Percentiles rank a stretch among this genome's conserved stretches.
phyloP scores from a whole-genome alignment of 2,329 filamentous ascomycete genomes.

The Diplocarpon rosae region DNA sequence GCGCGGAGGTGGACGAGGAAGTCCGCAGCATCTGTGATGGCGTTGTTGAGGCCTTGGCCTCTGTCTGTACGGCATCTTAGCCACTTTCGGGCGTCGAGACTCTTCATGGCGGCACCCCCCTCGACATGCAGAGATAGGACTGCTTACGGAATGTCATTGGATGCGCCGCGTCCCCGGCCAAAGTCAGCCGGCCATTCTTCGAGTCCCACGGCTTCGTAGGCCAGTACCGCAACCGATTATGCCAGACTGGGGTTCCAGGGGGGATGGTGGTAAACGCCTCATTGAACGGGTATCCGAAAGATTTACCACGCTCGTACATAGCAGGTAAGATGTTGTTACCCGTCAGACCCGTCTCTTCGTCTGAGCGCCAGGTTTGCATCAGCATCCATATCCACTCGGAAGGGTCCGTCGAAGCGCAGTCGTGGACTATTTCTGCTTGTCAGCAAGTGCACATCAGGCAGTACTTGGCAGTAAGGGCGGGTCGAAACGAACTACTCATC shows the following conservation, averaged over 20 bases:
- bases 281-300: slow-evolving; percentile 12
- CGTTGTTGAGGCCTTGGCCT: slow-evolving; percentile 38
- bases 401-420: slow-evolving; percentile 24
- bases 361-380: slow-evolving; percentile 17
- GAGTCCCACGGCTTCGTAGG: slow-evolving; percentile 33
- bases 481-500: slow-evolving; percentile 15
- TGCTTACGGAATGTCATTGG: slow-evolving; percentile 38
- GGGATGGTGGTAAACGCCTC: slow-evolving; percentile 26
- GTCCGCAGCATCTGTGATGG: slow-evolving; percentile 31
- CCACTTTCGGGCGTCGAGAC: background rate
- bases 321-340: slow-evolving; percentile 7
- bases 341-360: slow-evolving; percentile 10
- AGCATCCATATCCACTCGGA: slow-evolving; percentile 20
- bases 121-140: background rate
- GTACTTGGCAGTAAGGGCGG: slow-evolving; percentile 5
- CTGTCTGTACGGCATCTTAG: slow-evolving; percentile 18
- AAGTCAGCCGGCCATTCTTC: slow-evolving; percentile 33
- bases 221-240: slow-evolving; percentile 23
- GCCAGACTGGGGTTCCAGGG: slow-evolving; percentile 8
- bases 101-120: no score
- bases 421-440: slow-evolving; percentile 24
- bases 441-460: no score
- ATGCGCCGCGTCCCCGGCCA: slow-evolving; percentile 44
- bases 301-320: slow-evolving; percentile 12
- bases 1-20: slow-evolving; percentile 14